Evolutionary conservation across 2,329 filamentous ascomycete genomes (phyloP).

Genomic region (Aspergillus sergii): DNA sequence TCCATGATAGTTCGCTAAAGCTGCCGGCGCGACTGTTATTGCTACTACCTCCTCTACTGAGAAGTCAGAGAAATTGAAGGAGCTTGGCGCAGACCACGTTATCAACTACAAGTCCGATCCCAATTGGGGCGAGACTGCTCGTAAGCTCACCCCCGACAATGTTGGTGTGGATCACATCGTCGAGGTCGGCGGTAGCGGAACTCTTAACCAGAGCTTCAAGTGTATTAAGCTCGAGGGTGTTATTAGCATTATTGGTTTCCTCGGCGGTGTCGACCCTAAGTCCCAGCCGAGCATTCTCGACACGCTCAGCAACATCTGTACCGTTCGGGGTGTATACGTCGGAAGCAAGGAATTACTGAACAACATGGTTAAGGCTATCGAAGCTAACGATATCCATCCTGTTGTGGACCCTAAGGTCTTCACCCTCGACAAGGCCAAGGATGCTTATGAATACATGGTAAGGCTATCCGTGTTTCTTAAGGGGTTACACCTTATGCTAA

Average conservation of each 20-base stretch:
- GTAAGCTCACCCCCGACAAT: conserved; percentile 51
- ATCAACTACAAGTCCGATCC: conserved; percentile 64
- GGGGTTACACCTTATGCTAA: conserved; percentile 21
- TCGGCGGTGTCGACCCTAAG: conserved; percentile 52
- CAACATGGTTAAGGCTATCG: conserved; percentile 62
- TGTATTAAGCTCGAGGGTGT: conserved; percentile 58
- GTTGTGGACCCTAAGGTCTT: conserved; percentile 62
- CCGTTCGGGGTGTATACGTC: conserved; percentile 60
- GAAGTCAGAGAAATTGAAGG: conserved; percentile 56
- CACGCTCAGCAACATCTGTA: conserved; percentile 53
- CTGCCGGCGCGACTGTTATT: conserved; percentile 57
- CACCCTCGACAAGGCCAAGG: conserved; percentile 53
- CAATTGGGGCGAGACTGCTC: conserved; percentile 63
- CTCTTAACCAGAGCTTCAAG: conserved; percentile 59
- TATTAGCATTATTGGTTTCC: conserved; percentile 60
- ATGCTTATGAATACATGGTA: conserved; percentile 58
- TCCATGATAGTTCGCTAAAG: conserved; percentile 48
- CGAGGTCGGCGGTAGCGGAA: conserved; percentile 68
- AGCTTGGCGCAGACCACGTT: conserved; percentile 59
- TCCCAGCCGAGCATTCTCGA: conserved; percentile 57
- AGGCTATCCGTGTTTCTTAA: conserved; percentile 15
- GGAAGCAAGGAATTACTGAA: conserved; percentile 59
- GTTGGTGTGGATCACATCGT: conserved; percentile 64
- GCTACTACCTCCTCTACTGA: conserved; percentile 60
- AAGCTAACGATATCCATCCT: conserved; percentile 61